These are phyloP conservation scores for Dalbergia oliveri DNA, from an alignment of 306 rosid species.

Conservation along the genomic window DNA sequence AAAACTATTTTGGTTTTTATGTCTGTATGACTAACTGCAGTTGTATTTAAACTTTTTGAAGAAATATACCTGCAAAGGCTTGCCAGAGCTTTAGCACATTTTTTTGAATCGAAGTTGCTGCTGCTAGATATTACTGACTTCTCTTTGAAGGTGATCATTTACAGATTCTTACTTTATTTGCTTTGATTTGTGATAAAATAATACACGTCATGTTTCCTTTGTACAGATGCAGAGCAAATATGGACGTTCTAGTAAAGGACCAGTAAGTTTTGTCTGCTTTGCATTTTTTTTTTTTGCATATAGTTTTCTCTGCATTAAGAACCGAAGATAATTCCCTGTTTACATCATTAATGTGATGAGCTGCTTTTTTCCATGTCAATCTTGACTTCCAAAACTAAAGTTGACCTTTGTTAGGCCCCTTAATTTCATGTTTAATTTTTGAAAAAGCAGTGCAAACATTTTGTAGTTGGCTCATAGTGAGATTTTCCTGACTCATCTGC, in stretches of 20 bases:
- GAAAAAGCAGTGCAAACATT: conserved; percentile 16
- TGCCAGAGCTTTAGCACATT: conserved; percentile 72
- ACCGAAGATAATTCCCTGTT: conserved; percentile 28
- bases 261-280: conserved; percentile 59
- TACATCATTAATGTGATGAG: conserved; percentile 12
- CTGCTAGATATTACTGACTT: conserved; percentile 73
- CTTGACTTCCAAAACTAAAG: conserved; percentile 30
- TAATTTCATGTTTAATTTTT: neutral
- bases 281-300: conserved; percentile 6
- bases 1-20: neutral
- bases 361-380: neutral
- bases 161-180: conserved; percentile 5
- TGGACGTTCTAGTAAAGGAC: conserved; percentile 72
- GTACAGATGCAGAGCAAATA: conserved; percentile 87
- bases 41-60: conserved; percentile 38
- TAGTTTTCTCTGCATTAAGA: conserved; percentile 1
- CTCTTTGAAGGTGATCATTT: conserved; percentile 66
- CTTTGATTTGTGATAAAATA: conserved; percentile 37
- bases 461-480: conserved; percentile 21
- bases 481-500: conserved; percentile 44
- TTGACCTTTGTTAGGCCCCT: neutral
- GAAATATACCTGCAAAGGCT: conserved; percentile 80
- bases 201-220: conserved; percentile 40
- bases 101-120: conserved; percentile 74
- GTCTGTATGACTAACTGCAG: neutral